Evolutionary conservation across 495 filamentous ascomycete species (phyloP).

Genomic region (Trichoderma erinaceum): DNA sequence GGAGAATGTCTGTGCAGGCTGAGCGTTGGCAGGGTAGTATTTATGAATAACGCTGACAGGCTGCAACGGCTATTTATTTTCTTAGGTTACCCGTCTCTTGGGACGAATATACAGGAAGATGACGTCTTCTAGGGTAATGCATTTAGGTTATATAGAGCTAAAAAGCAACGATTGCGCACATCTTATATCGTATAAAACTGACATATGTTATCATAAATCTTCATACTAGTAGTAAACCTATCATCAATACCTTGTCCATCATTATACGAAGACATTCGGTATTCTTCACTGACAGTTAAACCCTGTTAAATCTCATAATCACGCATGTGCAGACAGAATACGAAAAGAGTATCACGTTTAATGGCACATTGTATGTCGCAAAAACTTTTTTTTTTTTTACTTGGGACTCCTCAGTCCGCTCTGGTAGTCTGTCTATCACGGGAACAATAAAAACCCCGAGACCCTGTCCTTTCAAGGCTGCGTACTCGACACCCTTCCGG

Average conservation of each 20-base stretch:
- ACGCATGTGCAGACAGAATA: not conserved
- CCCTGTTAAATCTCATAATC: no score
- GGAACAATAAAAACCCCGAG: slow-evolving; percentile 9
- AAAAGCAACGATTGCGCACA: no score
- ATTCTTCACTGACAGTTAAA: no score
- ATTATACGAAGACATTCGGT: no score
- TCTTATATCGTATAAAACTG: no score
- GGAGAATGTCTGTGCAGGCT: not conserved
- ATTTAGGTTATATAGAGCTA: no score
- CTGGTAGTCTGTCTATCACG: slow-evolving; percentile 15
- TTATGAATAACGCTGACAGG: not conserved
- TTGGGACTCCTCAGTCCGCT: slow-evolving; percentile 13
- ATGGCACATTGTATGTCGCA: not conserved
- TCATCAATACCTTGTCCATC: no score
- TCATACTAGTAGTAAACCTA: no score
- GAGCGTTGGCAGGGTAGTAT: slow-evolving; percentile 3
- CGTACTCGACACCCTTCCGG: slow-evolving; percentile 13
- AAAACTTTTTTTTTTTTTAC: slow-evolving; percentile 14
- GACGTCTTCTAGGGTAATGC: no score
- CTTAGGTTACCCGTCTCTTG: no score
- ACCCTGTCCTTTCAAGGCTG: not conserved
- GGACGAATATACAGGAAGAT: no score
- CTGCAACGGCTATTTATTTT: not conserved
- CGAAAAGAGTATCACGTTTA: not conserved
- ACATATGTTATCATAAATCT: no score